Evolutionary conservation across 257 asterid genomes (phyloP).

Genomic region (Knoxia roxburghii): DNA sequence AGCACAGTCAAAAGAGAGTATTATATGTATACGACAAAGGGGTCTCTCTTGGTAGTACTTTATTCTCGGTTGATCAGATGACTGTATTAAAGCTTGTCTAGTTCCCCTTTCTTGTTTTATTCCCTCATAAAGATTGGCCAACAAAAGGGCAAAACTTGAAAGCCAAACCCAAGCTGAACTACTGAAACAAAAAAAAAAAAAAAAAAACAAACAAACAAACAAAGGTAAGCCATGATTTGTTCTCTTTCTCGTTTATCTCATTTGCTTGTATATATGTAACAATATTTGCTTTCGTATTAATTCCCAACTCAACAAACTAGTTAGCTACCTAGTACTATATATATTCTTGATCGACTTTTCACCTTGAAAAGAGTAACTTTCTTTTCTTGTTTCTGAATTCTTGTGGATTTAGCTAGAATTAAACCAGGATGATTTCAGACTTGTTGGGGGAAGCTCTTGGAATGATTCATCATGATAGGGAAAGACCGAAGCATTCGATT

Average conservation of each 20-base stretch:
- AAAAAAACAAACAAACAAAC: no score
- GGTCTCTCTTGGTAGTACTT: constrained; percentile 23
- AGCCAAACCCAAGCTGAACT: constrained; percentile 1
- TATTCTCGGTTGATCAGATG: constrained; percentile 8
- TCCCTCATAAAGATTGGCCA: constrained; percentile 21
- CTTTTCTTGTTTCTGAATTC: constrained; percentile 21
- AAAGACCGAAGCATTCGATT: constrained; percentile 35
- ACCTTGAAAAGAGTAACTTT: constrained; percentile 14
- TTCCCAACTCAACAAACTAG: no score
- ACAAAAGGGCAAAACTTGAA: constrained; percentile 17
- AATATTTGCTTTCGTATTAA: not conserved
- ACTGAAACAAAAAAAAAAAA: no score
- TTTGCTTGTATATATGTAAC: not conserved
- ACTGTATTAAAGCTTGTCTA: constrained; percentile 28
- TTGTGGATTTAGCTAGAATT: constrained; percentile 20
- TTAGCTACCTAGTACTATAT: no score
- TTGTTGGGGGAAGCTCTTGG: constrained; percentile 47
- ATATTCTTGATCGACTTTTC: not conserved
- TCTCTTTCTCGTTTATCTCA: constrained; percentile 13
- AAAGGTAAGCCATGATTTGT: constrained; percentile 22
- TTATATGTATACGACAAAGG: constrained; percentile 42
- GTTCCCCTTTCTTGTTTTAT: constrained; percentile 31
- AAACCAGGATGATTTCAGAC: constrained; percentile 55
- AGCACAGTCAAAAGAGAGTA: no score
- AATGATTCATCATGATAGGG: constrained; percentile 30